Base-by-base conservation (phyloP, 139 green algal genomes). In the Volvox reticuliferus region DNA sequence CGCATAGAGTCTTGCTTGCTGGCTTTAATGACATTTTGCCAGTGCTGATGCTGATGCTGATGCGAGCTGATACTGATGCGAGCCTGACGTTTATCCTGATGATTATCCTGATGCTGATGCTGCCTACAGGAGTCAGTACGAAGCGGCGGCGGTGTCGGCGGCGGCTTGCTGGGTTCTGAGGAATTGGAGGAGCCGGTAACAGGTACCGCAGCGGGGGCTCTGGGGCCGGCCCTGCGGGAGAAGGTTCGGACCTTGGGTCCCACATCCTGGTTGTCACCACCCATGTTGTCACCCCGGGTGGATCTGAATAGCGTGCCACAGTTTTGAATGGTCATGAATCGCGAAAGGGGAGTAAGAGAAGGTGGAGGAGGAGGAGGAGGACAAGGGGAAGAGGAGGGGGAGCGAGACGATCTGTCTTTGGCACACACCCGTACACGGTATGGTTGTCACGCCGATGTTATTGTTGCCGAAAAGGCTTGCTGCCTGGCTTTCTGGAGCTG, bases 261-360 rank as follows among this genome's bases (percentile, higher is more conserved):
- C 5, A 71, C 85, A 20, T 28, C 69, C 9, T 89, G 85, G 85
- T 36, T 89, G n/a, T 69, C 9, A 50, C 85, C 85, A 68, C 85
- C 85, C 44, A 82, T 89, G 85, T 71, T 89, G 37, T 89, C 85
- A 30, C 17, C 26, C 13, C 69, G 85, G 32, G 81, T 77, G 62
- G 80, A 84, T 5, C 71, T 30, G 71, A 19, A 36, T 18, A 32
- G 21, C n/a, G 6, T 79, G 26, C 71, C 71, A 30, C 19, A n/a
- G 20, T 79, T 79, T 19, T 79, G 44, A 55, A 55, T 55, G 44
- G 5, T n/a, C 9, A 55, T 55, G 44, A 55, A 55, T 55, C 5
- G 44, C 44, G 44, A 9, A 55, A 55, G 44, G 5, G 44, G 44
- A 55, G 44, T 9, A 55, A 9, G 44, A 55, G 44, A 5, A 55